A percentile compares a stretch with the other conserved stretches of the same genome.
phyloP scores from a whole-genome alignment of 202 grass and related monocot genomes.

The Zoysia matrella region DNA sequence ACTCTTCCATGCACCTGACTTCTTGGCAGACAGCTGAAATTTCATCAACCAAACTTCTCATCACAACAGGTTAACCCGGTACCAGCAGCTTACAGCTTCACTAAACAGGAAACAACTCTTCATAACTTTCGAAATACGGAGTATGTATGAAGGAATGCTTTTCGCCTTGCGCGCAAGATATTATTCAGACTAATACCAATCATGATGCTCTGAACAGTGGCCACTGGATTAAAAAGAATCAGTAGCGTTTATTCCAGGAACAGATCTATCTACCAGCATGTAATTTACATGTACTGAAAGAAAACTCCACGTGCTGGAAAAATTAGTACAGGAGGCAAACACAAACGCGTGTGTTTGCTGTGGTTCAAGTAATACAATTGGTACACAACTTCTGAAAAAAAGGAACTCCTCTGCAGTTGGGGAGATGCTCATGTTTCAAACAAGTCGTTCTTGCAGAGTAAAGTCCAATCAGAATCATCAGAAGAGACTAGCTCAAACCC shows the following conservation, averaged over 20 bases:
- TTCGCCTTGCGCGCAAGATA: background rate
- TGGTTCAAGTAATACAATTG: conserved; percentile 17
- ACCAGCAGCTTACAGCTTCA: background rate
- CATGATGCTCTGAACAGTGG: background rate
- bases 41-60: background rate
- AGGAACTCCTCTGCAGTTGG: background rate
- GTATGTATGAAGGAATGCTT: background rate
- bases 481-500: conserved; percentile 67
- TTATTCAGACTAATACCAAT: background rate
- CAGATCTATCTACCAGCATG: conserved; percentile 42
- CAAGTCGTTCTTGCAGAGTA: conserved; percentile 83
- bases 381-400: conserved; percentile 39
- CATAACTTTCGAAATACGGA: background rate
- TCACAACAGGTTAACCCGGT: background rate
- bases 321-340: conserved; percentile 23
- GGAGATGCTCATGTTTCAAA: conserved; percentile 69
- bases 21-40: background rate
- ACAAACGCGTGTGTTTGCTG: background rate
- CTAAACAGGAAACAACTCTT: background rate
- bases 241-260: conserved; percentile 39
- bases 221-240: conserved; percentile 4
- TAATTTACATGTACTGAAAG: conserved; percentile 47
- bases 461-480: conserved; percentile 82
- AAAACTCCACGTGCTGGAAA: conserved; percentile 29
- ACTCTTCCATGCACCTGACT: too few species aligned